phyloP scores from a whole-genome alignment of 768 basidiomycete genomes.

The Tulasnella sp. region DNA sequence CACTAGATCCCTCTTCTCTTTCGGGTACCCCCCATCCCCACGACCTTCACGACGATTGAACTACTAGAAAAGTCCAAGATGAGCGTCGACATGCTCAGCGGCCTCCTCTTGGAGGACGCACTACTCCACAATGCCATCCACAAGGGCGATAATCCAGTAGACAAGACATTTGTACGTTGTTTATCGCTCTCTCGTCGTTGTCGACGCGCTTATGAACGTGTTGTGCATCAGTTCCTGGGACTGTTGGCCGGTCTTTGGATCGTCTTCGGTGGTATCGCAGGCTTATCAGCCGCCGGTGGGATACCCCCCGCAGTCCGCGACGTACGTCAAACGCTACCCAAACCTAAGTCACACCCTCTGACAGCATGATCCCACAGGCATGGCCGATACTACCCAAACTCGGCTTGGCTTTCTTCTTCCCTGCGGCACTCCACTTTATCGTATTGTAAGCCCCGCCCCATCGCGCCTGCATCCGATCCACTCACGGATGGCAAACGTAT shows the following conservation, averaged over 20 bases:
- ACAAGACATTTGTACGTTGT: background rate
- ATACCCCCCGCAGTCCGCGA: background rate
- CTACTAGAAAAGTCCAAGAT: slow-evolving; percentile 4
- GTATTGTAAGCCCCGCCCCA: background rate
- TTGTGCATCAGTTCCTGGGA: slow-evolving; percentile 15
- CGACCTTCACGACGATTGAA: background rate
- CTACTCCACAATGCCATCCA: slow-evolving; percentile 19
- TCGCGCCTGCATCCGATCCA: background rate
- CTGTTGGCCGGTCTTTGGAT: slow-evolving; percentile 20
- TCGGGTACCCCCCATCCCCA: background rate
- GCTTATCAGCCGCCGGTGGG: slow-evolving; percentile 17
- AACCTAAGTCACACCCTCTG: too few relatives aligned
- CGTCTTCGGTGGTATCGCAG: slow-evolving; percentile 18
- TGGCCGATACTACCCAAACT: slow-evolving; percentile 20
- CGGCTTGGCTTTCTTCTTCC: slow-evolving; percentile 18
- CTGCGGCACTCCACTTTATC: slow-evolving; percentile 15
- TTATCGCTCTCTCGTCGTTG: background rate
- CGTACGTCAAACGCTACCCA: background rate
- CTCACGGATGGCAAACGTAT: slow-evolving; percentile 12
- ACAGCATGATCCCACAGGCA: background rate
- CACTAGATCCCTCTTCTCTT: too few relatives aligned
- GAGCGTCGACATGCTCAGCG: slow-evolving; percentile 18
- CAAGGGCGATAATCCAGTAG: slow-evolving; percentile 3
- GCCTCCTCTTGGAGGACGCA: slow-evolving; percentile 19
- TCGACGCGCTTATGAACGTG: background rate